Base-by-base conservation (phyloP, 2,329 filamentous ascomycete species). In the Xenoacremonium recifei region DNA sequence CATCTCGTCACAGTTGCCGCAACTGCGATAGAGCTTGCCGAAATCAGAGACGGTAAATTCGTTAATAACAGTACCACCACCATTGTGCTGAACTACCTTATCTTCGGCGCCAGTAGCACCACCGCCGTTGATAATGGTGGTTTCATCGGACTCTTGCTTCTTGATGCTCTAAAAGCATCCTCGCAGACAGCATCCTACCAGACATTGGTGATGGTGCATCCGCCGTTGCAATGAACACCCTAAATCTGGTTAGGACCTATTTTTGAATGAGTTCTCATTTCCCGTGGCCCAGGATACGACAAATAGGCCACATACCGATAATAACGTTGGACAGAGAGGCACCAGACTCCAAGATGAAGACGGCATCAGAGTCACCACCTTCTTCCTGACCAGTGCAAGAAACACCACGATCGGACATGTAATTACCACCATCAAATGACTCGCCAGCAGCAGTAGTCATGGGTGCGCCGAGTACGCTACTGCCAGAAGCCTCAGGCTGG, bases 281-380 rank as follows among this genome's bases (percentile, higher is more conserved):
- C n/a, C n/a, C n/a, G n/a, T n/a, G n/a, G n/a, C n/a, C n/a, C n/a
- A n/a, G n/a, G n/a, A n/a, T n/a, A n/a, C n/a, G n/a, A n/a, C n/a
- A n/a, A n/a, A n/a, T n/a, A n/a, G n/a, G n/a, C n/a, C n/a, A n/a
- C n/a, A n/a, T n/a, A n/a, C 76, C 73, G 41, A 78, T 77, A 53
- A 78, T 75, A 54, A 73, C 73, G 54, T 77, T 77, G 45, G 66
- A 69, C 19, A 78, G 57, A n/a, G 67, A 73, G 29, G 68, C 76
- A 33, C 74, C 75, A 36, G 71, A 64, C 54, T 70, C 64, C 41
- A 79, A 63, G 44, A 74, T 64, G 67, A 79, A 78, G 54, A 79
- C 73, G 32, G 75, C 70, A 44, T 54, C 53, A 9, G 39, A 44
- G 27, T 57, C 49, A 6, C 57, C 51, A 2, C 52, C 59, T 42